Conservation (phyloP, 2,329 filamentous ascomycete species). For the Diaporthe sp. region DNA sequence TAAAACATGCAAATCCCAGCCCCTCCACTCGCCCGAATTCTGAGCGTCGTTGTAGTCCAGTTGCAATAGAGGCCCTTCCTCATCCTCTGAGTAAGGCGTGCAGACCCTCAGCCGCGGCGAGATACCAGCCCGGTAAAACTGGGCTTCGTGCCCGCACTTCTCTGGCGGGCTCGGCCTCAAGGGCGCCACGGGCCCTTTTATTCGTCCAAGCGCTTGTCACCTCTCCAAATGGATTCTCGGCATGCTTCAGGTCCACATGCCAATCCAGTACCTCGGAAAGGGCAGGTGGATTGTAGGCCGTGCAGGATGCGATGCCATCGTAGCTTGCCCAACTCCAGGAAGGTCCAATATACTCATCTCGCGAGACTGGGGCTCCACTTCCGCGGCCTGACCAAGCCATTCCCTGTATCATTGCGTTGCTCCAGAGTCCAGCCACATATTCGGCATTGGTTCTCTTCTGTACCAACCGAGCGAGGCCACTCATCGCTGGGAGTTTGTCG, state of each 20-base stretch:
- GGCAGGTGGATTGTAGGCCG: neutral
- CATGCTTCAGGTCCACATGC: neutral
- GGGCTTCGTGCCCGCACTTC: neutral
- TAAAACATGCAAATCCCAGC: neutral
- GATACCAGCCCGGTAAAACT: neutral
- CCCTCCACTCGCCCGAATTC: neutral
- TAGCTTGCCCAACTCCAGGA: neutral
- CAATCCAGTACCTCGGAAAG: neutral
- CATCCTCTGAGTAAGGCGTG: neutral
- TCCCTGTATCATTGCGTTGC: neutral
- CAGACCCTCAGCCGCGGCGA: neutral
- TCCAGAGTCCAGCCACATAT: too few species aligned
- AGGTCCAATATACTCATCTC: neutral
- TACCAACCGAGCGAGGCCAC: too few species aligned
- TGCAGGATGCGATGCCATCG: too few species aligned
- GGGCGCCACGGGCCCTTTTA: neutral
- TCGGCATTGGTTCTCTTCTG: too few species aligned
- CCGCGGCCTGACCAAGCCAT: neutral
- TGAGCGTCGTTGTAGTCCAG: neutral
- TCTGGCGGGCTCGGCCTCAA: neutral
- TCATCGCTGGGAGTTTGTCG: too few species aligned
- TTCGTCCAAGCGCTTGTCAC: neutral
- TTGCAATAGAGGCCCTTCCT: rapidly evolving
- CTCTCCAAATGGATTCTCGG: neutral
- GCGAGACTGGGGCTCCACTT: neutral